These are phyloP conservation scores for Hirschioporus abietinus DNA, from an alignment of 768 basidiomycete genomes.

Conservation along the genomic window DNA sequence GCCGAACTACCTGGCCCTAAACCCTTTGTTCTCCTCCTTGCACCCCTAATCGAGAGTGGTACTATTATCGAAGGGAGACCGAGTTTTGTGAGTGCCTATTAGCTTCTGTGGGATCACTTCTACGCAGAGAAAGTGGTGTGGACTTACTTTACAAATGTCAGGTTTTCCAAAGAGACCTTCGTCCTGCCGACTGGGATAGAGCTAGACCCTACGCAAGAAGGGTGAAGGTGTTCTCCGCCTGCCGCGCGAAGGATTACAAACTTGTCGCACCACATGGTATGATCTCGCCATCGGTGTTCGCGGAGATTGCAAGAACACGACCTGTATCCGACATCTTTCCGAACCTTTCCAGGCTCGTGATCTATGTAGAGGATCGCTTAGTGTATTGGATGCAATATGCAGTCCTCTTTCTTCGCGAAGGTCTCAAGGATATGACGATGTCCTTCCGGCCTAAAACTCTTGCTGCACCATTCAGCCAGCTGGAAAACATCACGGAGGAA, in stretches of 20 bases:
- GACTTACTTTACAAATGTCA: slow-evolving; percentile 10
- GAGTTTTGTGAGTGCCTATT: neutral
- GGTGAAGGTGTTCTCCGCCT: slow-evolving; percentile 34
- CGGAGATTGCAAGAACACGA: slow-evolving; percentile 53
- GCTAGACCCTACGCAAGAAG: slow-evolving; percentile 51
- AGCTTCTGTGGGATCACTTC: neutral
- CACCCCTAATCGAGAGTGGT: slow-evolving; percentile 30
- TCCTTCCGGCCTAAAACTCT: neutral
- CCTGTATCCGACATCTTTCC: slow-evolving; percentile 50
- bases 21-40: slow-evolving; percentile 43
- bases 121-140: too few relatives aligned
- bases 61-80: slow-evolving; percentile 6
- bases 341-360: slow-evolving; percentile 39
- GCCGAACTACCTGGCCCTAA: slow-evolving; percentile 41
- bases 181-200: slow-evolving; percentile 47
- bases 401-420: neutral
- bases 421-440: neutral
- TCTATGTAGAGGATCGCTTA: neutral
- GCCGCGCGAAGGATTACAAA: slow-evolving; percentile 10
- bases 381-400: neutral
- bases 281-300: slow-evolving; percentile 36
- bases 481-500: neutral
- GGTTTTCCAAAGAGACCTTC: slow-evolving; percentile 34
- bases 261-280: slow-evolving; percentile 15
- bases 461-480: neutral